Evolutionary conservation across 371 early-diverging fungal genomes (phyloP).

Genomic region (Mucor ambiguus): DNA sequence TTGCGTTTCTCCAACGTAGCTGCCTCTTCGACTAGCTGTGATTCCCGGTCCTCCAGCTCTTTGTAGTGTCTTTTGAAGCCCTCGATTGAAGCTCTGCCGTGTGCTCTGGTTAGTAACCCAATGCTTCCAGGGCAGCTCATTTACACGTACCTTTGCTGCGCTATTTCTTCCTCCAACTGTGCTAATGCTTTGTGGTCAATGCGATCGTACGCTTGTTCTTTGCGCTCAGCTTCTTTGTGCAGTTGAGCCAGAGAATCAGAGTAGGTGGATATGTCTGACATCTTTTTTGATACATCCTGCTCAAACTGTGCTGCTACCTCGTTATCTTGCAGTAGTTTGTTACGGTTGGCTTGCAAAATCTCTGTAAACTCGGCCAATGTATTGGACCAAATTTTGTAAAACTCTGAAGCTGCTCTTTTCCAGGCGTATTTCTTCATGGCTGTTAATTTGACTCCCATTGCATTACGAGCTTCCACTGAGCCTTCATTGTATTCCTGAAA

Average conservation of each 20-base stretch:
- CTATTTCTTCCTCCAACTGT: neutral
- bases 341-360: neutral
- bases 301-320: neutral
- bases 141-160: neutral
- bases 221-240: neutral
- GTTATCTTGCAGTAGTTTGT: neutral
- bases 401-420: neutral
- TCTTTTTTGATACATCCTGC: neutral
- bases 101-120: neutral
- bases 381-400: neutral
- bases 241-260: neutral
- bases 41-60: neutral
- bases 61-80: neutral
- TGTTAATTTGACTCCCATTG: neutral
- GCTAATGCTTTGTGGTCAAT: neutral
- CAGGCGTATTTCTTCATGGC: constrained; percentile 5
- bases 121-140: neutral
- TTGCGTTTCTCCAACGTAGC: neutral
- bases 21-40: neutral
- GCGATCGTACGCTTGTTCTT: neutral
- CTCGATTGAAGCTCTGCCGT: neutral
- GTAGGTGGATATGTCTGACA: neutral
- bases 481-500: constrained; percentile 11
- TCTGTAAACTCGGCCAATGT: neutral
- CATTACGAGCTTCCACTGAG: neutral